Base-by-base conservation (phyloP, 2,329 filamentous ascomycete species). In the Pseudocercospora fuligena region DNA sequence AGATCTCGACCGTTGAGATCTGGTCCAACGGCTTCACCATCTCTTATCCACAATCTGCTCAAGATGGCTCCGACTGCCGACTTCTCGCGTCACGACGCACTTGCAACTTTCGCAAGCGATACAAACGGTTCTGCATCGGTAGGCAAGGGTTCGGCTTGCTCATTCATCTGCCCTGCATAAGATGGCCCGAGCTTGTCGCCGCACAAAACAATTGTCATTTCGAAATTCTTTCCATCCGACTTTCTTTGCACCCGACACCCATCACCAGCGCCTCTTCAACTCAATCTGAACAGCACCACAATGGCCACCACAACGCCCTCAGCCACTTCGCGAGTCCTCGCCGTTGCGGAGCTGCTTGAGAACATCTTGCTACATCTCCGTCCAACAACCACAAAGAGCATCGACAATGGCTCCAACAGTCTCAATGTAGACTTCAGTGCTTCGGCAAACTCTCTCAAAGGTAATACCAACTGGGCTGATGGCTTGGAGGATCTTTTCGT, bases 401-500 rank as follows among this genome's bases (percentile, higher is more conserved):
- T 56, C 53, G n/a, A 21, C 56, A 36, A 21, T 19, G 31, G n/a
- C 14, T 54, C 46, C 29, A 19, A 3, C n/a, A 43, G 25, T 23
- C 40, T 43, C 40, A 19, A 19, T 5, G 16, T 43, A 43, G 40
- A 43, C 40, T 19, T 43, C 40, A 19, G 40, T 19, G 40, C 40
- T 43, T 43, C 40, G 40, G 40, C 40, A 19, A 19, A 43, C 40
- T 43, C 40, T 43, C 40, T 27, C 27, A 56, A 33, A 31, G 27
- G 23, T 56, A 40, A 51, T 12, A 43, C 40, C 40, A 19, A 59
- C 19, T 63, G 36, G 36, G 31, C 21, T 25, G 29, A 43, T 29
- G 61, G 51, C 36, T 29, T 63, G 33, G 53, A 63, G 53, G 61
- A 63, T 36, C 61, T 63, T 23, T 63, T 63, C 46, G 36, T 63